Evolutionary conservation across 192 early-diverging fungal species (phyloP), one percentile per base, ranked within the genome.

Genomic region (Coemansia interrupta): DNA sequence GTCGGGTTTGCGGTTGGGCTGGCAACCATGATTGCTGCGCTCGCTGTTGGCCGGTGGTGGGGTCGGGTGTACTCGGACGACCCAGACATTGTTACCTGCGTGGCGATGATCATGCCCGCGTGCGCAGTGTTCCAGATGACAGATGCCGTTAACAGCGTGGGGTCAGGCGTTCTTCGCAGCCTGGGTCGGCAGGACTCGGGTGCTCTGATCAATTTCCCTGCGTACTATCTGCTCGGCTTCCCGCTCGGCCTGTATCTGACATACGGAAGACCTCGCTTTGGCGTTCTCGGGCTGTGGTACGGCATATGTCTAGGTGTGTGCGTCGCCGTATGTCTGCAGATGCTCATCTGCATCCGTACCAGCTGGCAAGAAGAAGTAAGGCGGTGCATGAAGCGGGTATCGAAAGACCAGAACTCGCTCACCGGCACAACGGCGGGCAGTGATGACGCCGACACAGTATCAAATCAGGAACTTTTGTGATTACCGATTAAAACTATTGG

Each of bases 61-160:
- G 80, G 81, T 6, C 58, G 40, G 18, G 39, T 89, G 28, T 90
- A 89, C 63, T 88, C 87, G 18, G 63, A 82, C 38, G 89, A 95
- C 63, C 56, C 63, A 0, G 81, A 81, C 0, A 88, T 98, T 13
- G 74, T 91, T 48, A 64, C 54, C 9, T 66, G 89, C 6, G 90
- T 94, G 2, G 86, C 90, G 1, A 61, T 53, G 44, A 80, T 94
- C 11, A 72, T 96, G 69, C 94, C 94, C 0, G 62, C 92, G n/a
- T 87, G 81, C 22, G 92, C 91, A 0, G 22, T 86, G 26, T 92
- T 86, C 71, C 90, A 92, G 62, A 63, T 74, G 58, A 22, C 62
- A 5, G 89, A 91, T 64, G 82, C 82, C 4, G 52, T 85, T 4
- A 83, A 85, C 32, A 82, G 78, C 56, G 79, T 88, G 14, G 82